Evolutionary conservation across 768 basidiomycete species (phyloP).

Genomic region (Podaxis rugospora): DNA sequence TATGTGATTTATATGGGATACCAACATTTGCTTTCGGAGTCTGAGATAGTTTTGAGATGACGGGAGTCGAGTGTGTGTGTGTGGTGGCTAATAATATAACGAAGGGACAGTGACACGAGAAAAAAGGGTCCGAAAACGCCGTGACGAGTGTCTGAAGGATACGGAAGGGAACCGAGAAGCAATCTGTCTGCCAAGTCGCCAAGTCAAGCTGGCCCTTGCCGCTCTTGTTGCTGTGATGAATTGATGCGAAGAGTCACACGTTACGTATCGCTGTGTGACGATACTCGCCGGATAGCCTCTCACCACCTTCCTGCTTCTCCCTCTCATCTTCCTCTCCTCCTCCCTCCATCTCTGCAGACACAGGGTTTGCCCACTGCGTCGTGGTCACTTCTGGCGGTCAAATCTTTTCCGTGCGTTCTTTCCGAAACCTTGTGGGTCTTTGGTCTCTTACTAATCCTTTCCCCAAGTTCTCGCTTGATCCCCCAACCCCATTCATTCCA

Average conservation of each 20-base stretch:
- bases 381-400: background rate
- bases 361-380: background rate
- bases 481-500: constrained; percentile 1
- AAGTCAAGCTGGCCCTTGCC: background rate
- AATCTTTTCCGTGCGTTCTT: background rate
- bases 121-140: background rate
- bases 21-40: constrained; percentile 67
- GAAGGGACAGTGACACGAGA: background rate
- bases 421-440: background rate
- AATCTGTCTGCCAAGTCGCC: background rate
- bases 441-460: background rate
- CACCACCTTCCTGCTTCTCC: background rate
- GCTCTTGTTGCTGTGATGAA: constrained; percentile 8
- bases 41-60: constrained; percentile 16
- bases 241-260: background rate
- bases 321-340: background rate
- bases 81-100: background rate
- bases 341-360: background rate
- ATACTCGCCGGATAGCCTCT: constrained; percentile 1
- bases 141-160: background rate
- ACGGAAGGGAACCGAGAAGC: constrained; percentile 1
- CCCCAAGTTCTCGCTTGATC: constrained; percentile 3
- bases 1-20: constrained; percentile 52
- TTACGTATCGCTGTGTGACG: constrained; percentile 1
- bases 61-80: background rate